Conservation (phyloP, 2,329 filamentous ascomycete genomes). For the Pezicula radicicola region DNA sequence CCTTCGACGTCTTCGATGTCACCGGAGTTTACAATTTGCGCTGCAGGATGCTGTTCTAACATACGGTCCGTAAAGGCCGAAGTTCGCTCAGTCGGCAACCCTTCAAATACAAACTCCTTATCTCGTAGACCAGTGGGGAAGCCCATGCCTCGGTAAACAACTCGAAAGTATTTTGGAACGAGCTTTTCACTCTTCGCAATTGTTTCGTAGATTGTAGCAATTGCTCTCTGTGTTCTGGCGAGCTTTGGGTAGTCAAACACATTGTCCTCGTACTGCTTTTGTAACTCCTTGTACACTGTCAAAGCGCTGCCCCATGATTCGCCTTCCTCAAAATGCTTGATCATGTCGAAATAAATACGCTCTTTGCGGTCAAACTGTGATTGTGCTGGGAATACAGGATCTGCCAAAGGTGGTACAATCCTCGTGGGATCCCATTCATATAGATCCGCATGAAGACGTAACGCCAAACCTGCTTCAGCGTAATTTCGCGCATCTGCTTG, state of each 20-base stretch:
- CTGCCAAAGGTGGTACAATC: constrained; percentile 61
- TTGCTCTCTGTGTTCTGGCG: constrained; percentile 82
- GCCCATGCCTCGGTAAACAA: constrained; percentile 83
- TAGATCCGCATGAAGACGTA: constrained; percentile 86
- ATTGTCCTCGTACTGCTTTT: constrained; percentile 85
- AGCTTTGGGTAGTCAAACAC: constrained; percentile 90
- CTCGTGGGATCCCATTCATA: constrained; percentile 84
- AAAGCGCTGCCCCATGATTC: constrained; percentile 89
- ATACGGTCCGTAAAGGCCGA: constrained; percentile 85
- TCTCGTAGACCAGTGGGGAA: constrained; percentile 80
- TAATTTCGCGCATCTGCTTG: constrained; percentile 75
- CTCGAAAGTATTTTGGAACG: constrained; percentile 85
- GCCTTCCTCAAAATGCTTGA: constrained; percentile 92
- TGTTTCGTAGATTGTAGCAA: constrained; percentile 87
- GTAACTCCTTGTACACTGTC: constrained; percentile 84
- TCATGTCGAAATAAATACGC: constrained; percentile 88
- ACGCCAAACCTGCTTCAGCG: constrained; percentile 83
- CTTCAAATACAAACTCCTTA: constrained; percentile 92
- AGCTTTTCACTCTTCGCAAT: constrained; percentile 78
- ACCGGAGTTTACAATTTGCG: constrained; percentile 71
- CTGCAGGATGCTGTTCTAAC: constrained; percentile 84
- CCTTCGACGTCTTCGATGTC: constrained; percentile 81
- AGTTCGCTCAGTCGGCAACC: constrained; percentile 70
- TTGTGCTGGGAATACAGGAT: constrained; percentile 78
- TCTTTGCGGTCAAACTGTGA: constrained; percentile 92